A percentile compares a stretch with the other conserved stretches of the same genome.
Evolutionary conservation across 768 basidiomycete species (phyloP).

Genomic region (Chalciporus piperatus): DNA sequence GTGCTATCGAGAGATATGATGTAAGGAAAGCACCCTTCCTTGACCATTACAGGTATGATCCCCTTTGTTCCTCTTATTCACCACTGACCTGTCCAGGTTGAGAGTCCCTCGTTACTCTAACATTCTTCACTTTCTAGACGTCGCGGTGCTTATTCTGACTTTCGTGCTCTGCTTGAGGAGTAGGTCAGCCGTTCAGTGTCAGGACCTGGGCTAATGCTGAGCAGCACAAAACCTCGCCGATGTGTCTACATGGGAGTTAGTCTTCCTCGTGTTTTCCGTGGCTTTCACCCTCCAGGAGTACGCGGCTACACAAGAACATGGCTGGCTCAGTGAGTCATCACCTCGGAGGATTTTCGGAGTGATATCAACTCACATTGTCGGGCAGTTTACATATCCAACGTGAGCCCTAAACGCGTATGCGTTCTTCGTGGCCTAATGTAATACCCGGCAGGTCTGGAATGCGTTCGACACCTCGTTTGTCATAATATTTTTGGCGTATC

Average conservation of each 20-base stretch:
- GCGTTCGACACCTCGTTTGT: conserved; percentile 80
- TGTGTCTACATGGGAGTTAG: conserved; percentile 60
- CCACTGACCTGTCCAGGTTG: conserved; percentile 42
- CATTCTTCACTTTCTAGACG: conserved; percentile 77
- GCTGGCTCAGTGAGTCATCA: conserved; percentile 75
- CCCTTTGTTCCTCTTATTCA: background rate
- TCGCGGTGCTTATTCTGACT: conserved; percentile 59
- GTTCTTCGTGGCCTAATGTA: conserved; percentile 1
- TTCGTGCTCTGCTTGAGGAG: conserved; percentile 77
- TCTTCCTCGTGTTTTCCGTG: conserved; percentile 71
- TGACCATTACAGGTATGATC: conserved; percentile 72
- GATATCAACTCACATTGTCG: conserved; percentile 1
- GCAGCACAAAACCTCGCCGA: conserved; percentile 54
- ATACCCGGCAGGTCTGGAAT: conserved; percentile 81
- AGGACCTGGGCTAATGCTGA: conserved; percentile 3
- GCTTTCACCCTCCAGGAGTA: conserved; percentile 88
- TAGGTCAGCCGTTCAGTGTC: conserved; percentile 35
- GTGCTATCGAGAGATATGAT: conserved; percentile 72
- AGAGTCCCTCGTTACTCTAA: conserved; percentile 80
- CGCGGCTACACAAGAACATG: conserved; percentile 81
- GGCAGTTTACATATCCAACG: conserved; percentile 81
- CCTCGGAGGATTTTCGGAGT: background rate
- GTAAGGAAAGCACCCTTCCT: conserved; percentile 64
- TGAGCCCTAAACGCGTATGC: conserved; percentile 28
- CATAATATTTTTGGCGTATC: conserved; percentile 65